Percentiles rank a stretch among this genome's conserved stretches.
phyloP scores from a whole-genome alignment of 768 basidiomycete genomes.

The Panellus pusillus region DNA sequence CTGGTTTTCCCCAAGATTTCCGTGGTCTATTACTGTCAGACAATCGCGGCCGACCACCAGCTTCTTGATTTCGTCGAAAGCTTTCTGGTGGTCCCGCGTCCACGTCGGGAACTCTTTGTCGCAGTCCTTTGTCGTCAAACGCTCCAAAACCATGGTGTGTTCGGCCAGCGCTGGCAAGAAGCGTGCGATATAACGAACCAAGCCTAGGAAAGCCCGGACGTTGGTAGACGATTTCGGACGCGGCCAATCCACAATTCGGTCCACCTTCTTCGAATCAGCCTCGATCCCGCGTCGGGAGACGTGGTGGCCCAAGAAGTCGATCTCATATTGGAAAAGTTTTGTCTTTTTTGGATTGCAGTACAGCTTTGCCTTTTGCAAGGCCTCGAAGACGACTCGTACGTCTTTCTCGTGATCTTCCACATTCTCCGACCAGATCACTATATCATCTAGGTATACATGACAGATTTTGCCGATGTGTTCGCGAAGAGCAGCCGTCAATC shows the following conservation, averaged over 20 bases:
- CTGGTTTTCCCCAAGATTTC: slow-evolving; percentile 26
- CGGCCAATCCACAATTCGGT: slow-evolving; percentile 32
- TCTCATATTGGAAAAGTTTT: not conserved
- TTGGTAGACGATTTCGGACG: slow-evolving; percentile 25
- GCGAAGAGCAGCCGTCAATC: slow-evolving; percentile 25
- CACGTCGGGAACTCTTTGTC: slow-evolving; percentile 29
- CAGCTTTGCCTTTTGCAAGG: slow-evolving; percentile 18
- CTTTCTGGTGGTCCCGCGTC: slow-evolving; percentile 22
- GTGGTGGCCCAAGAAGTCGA: slow-evolving; percentile 28
- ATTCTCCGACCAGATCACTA: slow-evolving; percentile 35
- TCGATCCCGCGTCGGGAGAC: slow-evolving; percentile 29
- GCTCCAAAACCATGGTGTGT: slow-evolving; percentile 25
- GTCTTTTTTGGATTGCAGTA: slow-evolving; percentile 26
- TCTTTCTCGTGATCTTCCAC: slow-evolving; percentile 28
- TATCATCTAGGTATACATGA: slow-evolving; percentile 38
- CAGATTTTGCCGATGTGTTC: slow-evolving; percentile 32
- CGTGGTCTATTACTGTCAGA: slow-evolving; percentile 33
- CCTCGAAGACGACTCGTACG: slow-evolving; percentile 23
- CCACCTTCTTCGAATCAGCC: slow-evolving; percentile 24
- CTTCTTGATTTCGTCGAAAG: slow-evolving; percentile 29
- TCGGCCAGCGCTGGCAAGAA: slow-evolving; percentile 32
- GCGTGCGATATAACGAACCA: slow-evolving; percentile 29
- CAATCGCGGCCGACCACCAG: slow-evolving; percentile 24
- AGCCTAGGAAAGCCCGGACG: slow-evolving; percentile 32
- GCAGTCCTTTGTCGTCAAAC: slow-evolving; percentile 29